Percentiles rank a stretch among this genome's conserved stretches.
phyloP scores from a whole-genome alignment of 2,329 filamentous ascomycete species.

The Epichloe aotearoae region DNA sequence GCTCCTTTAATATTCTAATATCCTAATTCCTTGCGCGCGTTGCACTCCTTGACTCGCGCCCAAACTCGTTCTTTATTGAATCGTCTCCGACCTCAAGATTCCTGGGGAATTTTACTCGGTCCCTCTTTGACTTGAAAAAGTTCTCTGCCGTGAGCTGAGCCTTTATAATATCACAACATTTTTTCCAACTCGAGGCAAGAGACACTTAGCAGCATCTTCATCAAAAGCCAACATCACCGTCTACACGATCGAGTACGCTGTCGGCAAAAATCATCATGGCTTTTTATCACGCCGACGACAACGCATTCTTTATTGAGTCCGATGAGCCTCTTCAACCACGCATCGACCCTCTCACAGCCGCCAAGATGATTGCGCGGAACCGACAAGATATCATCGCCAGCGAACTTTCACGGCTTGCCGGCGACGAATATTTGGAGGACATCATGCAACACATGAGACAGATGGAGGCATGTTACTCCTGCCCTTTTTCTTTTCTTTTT shows the following conservation, averaged over 20 bases:
- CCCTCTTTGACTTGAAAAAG: slow-evolving; percentile 28
- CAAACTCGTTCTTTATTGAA: slow-evolving; percentile 25
- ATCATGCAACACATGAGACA: slow-evolving; percentile 86
- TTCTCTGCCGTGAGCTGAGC: not conserved
- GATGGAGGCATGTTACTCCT: slow-evolving; percentile 60
- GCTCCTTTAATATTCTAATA: slow-evolving; percentile 47
- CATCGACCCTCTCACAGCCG: slow-evolving; percentile 60
- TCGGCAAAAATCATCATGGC: slow-evolving; percentile 28
- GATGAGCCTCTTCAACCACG: slow-evolving; percentile 38
- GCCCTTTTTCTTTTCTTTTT: not conserved
- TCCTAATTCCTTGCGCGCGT: slow-evolving; percentile 30
- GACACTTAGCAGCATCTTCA: not conserved
- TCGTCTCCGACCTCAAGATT: slow-evolving; percentile 32
- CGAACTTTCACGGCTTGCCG: slow-evolving; percentile 72
- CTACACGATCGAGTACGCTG: slow-evolving; percentile 6
- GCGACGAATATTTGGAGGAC: slow-evolving; percentile 87
- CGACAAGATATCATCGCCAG: slow-evolving; percentile 79
- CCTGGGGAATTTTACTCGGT: slow-evolving; percentile 36
- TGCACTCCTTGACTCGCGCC: slow-evolving; percentile 21
- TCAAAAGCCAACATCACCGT: slow-evolving; percentile 7
- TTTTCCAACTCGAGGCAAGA: not conserved
- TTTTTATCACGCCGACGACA: slow-evolving; percentile 28
- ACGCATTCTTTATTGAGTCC: slow-evolving; percentile 42
- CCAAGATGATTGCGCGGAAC: slow-evolving; percentile 66
- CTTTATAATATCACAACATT: slow-evolving; percentile 14